Percentiles rank a stretch among this genome's conserved stretches.
These are phyloP conservation scores for Geum urbanum DNA, from an alignment of 306 rosid species.

Conservation along the genomic window DNA sequence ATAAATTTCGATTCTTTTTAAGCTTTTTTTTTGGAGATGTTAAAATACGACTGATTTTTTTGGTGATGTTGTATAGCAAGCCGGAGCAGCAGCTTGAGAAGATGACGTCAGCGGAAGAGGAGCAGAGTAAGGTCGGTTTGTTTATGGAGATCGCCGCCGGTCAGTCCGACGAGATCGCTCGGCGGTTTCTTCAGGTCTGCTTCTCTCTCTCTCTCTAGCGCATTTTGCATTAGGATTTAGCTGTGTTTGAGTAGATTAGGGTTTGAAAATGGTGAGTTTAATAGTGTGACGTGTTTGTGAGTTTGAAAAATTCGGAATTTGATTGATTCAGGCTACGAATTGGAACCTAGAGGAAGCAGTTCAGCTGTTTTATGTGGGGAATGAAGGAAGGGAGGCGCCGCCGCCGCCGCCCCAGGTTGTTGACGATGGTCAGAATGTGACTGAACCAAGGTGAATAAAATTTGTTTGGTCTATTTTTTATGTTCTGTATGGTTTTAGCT, in stretches of 20 bases:
- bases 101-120: constrained; percentile 38
- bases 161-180: constrained; percentile 46
- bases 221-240: constrained; percentile 5
- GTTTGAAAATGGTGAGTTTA: not conserved
- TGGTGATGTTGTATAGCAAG: not conserved
- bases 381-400: constrained; percentile 51
- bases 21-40: too few relatives aligned
- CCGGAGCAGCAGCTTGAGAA: constrained; percentile 28
- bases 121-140: constrained; percentile 43
- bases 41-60: not conserved
- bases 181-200: constrained; percentile 43
- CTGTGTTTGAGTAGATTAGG: not conserved
- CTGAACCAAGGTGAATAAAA: constrained; percentile 44
- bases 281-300: not conserved
- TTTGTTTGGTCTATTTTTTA: not conserved
- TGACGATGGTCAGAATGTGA: constrained; percentile 35
- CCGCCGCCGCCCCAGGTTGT: constrained; percentile 41
- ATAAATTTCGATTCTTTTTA: not conserved
- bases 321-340: constrained; percentile 69
- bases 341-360: constrained; percentile 96
- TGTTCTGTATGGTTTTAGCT: not conserved
- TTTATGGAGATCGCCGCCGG: constrained; percentile 58
- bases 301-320: constrained; percentile 26
- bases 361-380: constrained; percentile 76
- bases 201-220: not conserved